Base-by-base conservation (phyloP, 805 yeast genomes). In the Yamadazyma kitorensis region DNA sequence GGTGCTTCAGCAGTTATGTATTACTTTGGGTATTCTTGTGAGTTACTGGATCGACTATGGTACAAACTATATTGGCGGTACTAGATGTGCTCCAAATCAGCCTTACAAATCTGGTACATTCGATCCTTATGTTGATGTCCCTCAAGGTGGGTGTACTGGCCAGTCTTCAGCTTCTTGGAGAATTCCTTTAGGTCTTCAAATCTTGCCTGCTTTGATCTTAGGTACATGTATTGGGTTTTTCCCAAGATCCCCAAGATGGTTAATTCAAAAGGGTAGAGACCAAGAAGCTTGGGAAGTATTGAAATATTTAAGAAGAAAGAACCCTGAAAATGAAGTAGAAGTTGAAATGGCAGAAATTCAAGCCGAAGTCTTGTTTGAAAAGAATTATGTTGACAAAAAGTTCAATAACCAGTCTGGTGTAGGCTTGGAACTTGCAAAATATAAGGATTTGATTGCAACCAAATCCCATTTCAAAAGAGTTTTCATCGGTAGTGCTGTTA, bases 11-110 rank as follows among this genome's bases (percentile, higher is more conserved):
- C 88, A 87, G 37, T 73, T 84, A 17, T 74, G 80, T 24, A 76
- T 81, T 43, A 64, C 66, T 31, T 68, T 80, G 30, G 91, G 93
- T 55, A 79, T 85, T 27, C 68, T 80, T 51, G 64, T 81, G 47
- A 83, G 88, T n/a, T 80, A 81, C 60, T 80, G 86, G 86, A 61
- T 81, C 37, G 84, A 78, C 52, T 82, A 78, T 52, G 91, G 89
- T 26, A 68, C 80, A 19, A 77, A 82, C 2, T 81, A 72, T 51
- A 72, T 67, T 31, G 51, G 68, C 40, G 65, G 74, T 23, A 78
- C 78, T 25, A 45, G 44, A 14, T 41, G 36, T 39, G 39, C 38
- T 21, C 34, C 33, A 8, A 14, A 30, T 17, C 34, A 33, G 5
- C 28, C 36, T 12, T 47, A 43, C 21, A 12, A 35, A 17, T 48